A percentile compares a stretch with the other conserved stretches of the same genome.
Conservation (phyloP, 768 basidiomycete genomes). For the Hericium rajendrae region DNA sequence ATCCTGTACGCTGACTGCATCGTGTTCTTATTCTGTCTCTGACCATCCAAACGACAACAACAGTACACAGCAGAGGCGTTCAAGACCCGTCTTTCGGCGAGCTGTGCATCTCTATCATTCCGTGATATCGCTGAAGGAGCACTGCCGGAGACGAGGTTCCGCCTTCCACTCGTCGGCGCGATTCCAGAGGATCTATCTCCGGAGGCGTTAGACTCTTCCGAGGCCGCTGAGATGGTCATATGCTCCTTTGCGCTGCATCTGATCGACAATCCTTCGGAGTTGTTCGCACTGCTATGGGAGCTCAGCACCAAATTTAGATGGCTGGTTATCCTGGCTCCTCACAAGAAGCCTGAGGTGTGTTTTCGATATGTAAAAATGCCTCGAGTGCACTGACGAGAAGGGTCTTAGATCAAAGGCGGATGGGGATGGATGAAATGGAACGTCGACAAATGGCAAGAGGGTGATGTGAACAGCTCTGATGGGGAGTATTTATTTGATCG, state of each 20-base stretch:
- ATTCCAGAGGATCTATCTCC: background rate
- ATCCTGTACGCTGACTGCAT: slow-evolving; percentile 34
- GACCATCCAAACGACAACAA: background rate
- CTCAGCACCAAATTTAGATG: slow-evolving; percentile 51
- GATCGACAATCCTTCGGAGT: slow-evolving; percentile 45
- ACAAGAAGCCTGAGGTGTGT: slow-evolving; percentile 65
- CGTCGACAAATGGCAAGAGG: slow-evolving; percentile 34
- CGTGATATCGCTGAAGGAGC: slow-evolving; percentile 49
- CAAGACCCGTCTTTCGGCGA: slow-evolving; percentile 39
- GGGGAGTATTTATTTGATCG: slow-evolving; percentile 43
- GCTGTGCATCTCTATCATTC: slow-evolving; percentile 53
- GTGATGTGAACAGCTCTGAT: slow-evolving; percentile 28
- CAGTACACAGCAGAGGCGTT: slow-evolving; percentile 59
- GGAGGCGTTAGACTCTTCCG: background rate
- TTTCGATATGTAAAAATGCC: background rate
- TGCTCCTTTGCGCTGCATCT: slow-evolving; percentile 74
- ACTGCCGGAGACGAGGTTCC: slow-evolving; percentile 27
- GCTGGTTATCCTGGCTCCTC: slow-evolving; percentile 63
- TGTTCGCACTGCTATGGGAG: slow-evolving; percentile 58
- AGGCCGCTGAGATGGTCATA: slow-evolving; percentile 47
- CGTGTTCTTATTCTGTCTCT: background rate
- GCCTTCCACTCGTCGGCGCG: background rate
- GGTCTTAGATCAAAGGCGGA: slow-evolving; percentile 45
- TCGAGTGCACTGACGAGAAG: background rate
- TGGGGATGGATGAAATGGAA: slow-evolving; percentile 66